Conservation (phyloP, 768 basidiomycete genomes). For the Cystofilobasidium bisporidii region DNA sequence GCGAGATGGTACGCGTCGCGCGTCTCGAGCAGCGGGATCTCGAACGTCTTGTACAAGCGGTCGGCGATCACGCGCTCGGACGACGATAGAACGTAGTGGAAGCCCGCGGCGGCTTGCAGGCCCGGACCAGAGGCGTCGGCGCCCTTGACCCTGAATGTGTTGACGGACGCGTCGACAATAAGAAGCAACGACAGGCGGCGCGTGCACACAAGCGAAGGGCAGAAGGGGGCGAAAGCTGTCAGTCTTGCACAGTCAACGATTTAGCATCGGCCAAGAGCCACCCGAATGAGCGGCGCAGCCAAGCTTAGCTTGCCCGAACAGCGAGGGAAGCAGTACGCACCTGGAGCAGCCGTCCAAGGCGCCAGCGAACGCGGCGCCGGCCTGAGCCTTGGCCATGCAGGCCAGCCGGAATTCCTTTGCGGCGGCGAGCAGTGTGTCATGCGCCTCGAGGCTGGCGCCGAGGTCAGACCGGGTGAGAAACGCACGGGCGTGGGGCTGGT, state of each 20-base stretch:
- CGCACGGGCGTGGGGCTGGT: neutral
- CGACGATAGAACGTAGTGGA: neutral
- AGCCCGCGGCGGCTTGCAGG: neutral
- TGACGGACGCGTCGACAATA: no score
- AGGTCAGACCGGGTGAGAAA: neutral
- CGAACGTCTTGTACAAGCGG: neutral
- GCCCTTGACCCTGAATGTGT: neutral
- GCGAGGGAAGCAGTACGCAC: neutral
- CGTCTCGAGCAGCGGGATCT: neutral
- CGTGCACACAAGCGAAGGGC: neutral
- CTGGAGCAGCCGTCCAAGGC: neutral
- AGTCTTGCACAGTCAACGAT: no score
- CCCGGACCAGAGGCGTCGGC: neutral
- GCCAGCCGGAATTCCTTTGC: neutral
- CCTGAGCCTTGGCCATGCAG: neutral
- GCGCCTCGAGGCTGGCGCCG: neutral
- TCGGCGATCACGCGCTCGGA: slow-evolving; percentile 1
- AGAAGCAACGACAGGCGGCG: no score
- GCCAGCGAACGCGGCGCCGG: neutral
- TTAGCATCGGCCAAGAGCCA: no score
- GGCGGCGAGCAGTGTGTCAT: neutral
- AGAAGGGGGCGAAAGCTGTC: no score
- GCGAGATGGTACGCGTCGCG: neutral
- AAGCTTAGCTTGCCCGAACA: neutral
- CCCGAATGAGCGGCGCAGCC: no score